Base-by-base conservation (phyloP, 2,329 filamentous ascomycete species). In the Pestalotiopsis sp. region DNA sequence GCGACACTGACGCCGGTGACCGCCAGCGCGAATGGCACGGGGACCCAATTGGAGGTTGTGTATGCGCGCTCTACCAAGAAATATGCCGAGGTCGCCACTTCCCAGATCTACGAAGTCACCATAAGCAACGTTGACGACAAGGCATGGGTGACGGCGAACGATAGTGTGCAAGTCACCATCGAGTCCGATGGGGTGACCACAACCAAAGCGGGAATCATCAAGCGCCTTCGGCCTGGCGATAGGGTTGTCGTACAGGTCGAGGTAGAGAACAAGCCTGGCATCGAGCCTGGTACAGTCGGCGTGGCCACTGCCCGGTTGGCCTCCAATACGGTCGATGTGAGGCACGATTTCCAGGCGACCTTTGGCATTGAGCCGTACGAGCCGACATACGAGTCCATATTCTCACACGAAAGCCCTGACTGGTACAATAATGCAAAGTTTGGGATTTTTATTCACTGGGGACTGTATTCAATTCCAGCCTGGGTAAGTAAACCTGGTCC, bases 361-460 rank as follows among this genome's bases (percentile, higher is more conserved):
- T 82, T 76, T 67, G 78, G 77, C 7, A 81, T 80, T 17, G 68
- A 70, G 5, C 56, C 69, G 3, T 80, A 79, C 67, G 73, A 80
- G 59, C 69, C 77, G 13, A 79, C 76, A 3, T 81, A 77, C 64
- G 78, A 80, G n/a, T 80, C 78, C 3, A 75, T 81, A 20, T 81
- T 81, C 64, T 73, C 56, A n/a, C 68, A 70, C 25, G 68, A 70
- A 20, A 36, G 20, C 67, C 66, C 58, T 61, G 64, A 41, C 69
- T 77, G 4, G 80, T 81, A 83, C 71, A 81, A 86, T 66, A 80
- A 83, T 57, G 84, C 80, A 25, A 90, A 90, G 68, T 90, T 81
- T 70, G 87, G 88, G 0, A 89, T 90, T 49, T 89, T 90, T 72
- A 86, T 89, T 56, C 87, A 89, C 69, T 89, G 87, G 86, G 87